Conservation (phyloP, 2,329 filamentous ascomycete genomes). For the Beauveria sp. region DNA sequence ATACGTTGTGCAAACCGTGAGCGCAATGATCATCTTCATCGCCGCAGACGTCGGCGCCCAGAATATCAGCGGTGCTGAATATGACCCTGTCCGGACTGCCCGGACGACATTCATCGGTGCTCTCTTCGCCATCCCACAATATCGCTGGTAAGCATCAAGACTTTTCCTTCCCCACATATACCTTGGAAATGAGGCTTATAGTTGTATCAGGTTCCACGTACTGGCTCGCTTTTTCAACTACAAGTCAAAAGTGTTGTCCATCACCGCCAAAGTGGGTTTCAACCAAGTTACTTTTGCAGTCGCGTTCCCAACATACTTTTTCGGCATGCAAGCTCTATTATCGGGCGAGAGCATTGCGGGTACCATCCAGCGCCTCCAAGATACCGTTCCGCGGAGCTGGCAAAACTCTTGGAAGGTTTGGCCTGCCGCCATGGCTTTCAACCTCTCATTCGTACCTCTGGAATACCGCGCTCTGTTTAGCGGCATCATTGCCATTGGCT, state of each 20-base stretch:
- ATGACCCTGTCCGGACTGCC: constrained; percentile 61
- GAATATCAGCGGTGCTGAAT: constrained; percentile 52
- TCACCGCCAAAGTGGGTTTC: constrained; percentile 69
- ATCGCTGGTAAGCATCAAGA: constrained; percentile 59
- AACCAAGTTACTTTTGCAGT: constrained; percentile 80
- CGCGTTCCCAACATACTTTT: constrained; percentile 76
- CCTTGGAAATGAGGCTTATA: not conserved
- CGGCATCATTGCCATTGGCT: constrained; percentile 72
- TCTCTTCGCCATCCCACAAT: constrained; percentile 66
- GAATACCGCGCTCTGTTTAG: constrained; percentile 77
- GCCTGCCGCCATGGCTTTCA: constrained; percentile 81
- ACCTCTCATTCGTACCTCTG: constrained; percentile 73
- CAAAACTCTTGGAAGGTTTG: constrained; percentile 79
- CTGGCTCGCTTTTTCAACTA: constrained; percentile 81
- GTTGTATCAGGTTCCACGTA: constrained; percentile 60
- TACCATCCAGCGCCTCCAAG: constrained; percentile 60
- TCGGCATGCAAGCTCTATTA: constrained; percentile 69
- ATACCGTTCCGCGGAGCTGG: constrained; percentile 70
- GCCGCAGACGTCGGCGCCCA: constrained; percentile 74
- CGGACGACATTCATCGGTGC: constrained; percentile 69
- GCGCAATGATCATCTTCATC: constrained; percentile 70
- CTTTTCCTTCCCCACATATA: not conserved
- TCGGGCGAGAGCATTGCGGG: constrained; percentile 58
- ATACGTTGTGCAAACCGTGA: constrained; percentile 71
- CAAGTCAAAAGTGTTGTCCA: constrained; percentile 59